Evolutionary conservation across 257 asterid genomes (phyloP), one percentile per base, ranked within the genome.

Genomic region (Forsythia suspensa): DNA sequence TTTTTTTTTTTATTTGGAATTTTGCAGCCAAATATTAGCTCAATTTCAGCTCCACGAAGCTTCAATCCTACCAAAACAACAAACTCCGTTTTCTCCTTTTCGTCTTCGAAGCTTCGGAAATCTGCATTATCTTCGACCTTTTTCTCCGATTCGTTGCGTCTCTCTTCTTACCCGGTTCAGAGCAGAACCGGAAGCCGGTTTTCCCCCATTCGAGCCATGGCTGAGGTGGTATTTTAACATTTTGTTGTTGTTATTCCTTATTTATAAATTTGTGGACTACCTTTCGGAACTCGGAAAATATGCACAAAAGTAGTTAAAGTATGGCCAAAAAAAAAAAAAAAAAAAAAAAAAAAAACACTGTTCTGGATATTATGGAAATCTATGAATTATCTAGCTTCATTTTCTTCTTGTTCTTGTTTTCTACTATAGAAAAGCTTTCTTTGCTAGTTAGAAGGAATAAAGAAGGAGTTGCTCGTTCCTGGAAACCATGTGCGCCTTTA

Each of bases 11-110:
- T 24, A 10, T 63, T 73, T 63, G 72, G 72, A 43, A 37, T 44
- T 39, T 75, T 63, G 16, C 91, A 94, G 98, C 87, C 95, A 74
- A 91, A 86, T 68, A 78, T 91, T 38, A 83, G 92, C 80, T 87
- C 92, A 73, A 77, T 84, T 80, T 83, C 96, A 72, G 87, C 89
- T 85, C 87, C 92, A 6, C 67, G 89, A 44, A 67, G 40, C 70
- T 24, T 63, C 70, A 21, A 9, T 21, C 12, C 70, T 63, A 29
- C 72, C 21, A 87, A 73, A 73, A 48, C 77, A 24, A 18, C 83
- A 55, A 76, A 44, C 75, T 63, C 85, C 16, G 40, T 75, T 38
- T 82, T 87, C 82, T 82, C 88, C 41, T 81, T 79, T 55, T 76
- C 86, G 57, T 77, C 79, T 72, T 65, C 77, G 44, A 84, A 79